These are phyloP conservation scores for Yamadazyma jaroonii DNA, from an alignment of 1,139 yeast species.

Conservation along the genomic window DNA sequence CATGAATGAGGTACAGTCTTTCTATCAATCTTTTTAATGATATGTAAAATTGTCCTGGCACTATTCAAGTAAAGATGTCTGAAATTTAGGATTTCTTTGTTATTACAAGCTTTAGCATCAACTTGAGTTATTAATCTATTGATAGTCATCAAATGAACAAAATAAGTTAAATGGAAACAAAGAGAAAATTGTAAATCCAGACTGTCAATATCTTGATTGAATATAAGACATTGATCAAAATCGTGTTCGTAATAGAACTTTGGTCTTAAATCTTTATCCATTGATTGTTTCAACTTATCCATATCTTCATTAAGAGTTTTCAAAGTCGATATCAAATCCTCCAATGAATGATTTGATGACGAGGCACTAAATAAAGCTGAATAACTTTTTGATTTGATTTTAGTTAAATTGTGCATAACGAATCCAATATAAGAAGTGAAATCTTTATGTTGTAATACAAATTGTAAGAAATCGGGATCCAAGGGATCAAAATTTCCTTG, in stretches of 20 bases:
- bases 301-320: constrained; percentile 21
- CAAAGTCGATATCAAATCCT: constrained; percentile 17
- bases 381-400: constrained; percentile 29
- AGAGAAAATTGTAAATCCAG: constrained; percentile 17
- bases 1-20: constrained; percentile 21
- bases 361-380: constrained; percentile 27
- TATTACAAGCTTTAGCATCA: constrained; percentile 15
- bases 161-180: constrained; percentile 26
- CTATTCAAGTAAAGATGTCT: constrained; percentile 29
- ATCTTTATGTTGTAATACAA: constrained; percentile 9
- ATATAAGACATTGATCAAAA: constrained; percentile 12
- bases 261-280: constrained; percentile 19
- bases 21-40: constrained; percentile 21
- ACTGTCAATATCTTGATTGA: constrained; percentile 3
- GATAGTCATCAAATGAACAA: constrained; percentile 34
- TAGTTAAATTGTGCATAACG: constrained; percentile 17
- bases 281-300: constrained; percentile 15
- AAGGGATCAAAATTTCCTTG: constrained; percentile 4
- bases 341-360: constrained; percentile 18
- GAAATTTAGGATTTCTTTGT: constrained; percentile 17
- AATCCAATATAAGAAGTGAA: constrained; percentile 9
- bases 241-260: constrained; percentile 25
- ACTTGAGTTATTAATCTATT: constrained; percentile 25
- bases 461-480: constrained; percentile 10
- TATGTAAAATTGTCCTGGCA: constrained; percentile 33